phyloP scores from a whole-genome alignment of 805 yeast genomes.

The Pachysolen tannophilus region DNA sequence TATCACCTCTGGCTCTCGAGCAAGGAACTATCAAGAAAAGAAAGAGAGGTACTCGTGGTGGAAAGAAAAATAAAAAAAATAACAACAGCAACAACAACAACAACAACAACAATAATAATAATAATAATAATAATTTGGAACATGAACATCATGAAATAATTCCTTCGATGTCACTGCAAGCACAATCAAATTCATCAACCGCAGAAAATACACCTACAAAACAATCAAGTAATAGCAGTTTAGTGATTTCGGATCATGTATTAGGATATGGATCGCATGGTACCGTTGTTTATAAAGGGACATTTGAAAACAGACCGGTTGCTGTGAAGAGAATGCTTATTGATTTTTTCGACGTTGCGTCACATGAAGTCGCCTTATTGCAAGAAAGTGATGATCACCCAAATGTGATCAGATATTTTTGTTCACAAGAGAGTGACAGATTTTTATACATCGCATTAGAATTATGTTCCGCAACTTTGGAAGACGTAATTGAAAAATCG shows the following conservation, averaged over 20 bases:
- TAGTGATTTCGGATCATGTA: constrained; percentile 63
- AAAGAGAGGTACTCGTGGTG: constrained; percentile 83
- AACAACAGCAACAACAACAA: constrained; percentile 10
- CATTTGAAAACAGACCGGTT: constrained; percentile 87
- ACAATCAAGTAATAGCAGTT: constrained; percentile 19
- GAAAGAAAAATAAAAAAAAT: constrained; percentile 46
- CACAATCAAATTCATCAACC: constrained; percentile 2
- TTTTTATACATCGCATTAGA: constrained; percentile 91
- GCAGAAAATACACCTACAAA: constrained; percentile 15
- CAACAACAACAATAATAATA: constrained; percentile 1
- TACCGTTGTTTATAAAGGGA: constrained; percentile 86
- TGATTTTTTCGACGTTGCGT: constrained; percentile 90
- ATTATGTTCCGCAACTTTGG: constrained; percentile 81
- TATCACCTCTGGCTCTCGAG: constrained; percentile 3
- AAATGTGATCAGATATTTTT: constrained; percentile 85
- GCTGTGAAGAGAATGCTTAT: constrained; percentile 92
- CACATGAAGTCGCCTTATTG: constrained; percentile 77
- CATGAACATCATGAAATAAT: constrained; percentile 9
- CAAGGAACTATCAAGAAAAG: constrained; percentile 32
- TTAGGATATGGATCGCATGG: constrained; percentile 97
- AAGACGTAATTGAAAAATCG: constrained; percentile 72
- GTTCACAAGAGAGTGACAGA: constrained; percentile 84
- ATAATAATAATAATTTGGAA: neutral
- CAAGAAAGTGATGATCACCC: constrained; percentile 97
- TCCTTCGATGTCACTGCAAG: constrained; percentile 1